Conservation (phyloP, 2,329 filamentous ascomycete genomes). For the Aureobasidium lini region DNA sequence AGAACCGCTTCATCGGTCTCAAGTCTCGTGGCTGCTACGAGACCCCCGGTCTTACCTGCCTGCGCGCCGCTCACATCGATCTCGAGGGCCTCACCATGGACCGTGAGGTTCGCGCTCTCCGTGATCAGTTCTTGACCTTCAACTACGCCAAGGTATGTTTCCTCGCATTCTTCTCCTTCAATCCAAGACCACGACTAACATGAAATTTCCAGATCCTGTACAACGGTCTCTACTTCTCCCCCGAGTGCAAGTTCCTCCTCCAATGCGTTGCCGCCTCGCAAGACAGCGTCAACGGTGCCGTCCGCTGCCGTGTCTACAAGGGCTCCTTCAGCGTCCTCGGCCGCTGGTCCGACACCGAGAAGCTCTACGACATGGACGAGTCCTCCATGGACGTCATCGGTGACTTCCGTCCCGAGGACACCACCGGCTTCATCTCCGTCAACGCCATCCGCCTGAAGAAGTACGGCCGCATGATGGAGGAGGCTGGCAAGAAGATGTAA, state of each 20-base stretch:
- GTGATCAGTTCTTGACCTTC: constrained; percentile 63
- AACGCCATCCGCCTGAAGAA: constrained; percentile 53
- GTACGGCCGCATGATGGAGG: constrained; percentile 33
- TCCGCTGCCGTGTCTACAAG: constrained; percentile 60
- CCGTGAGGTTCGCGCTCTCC: constrained; percentile 59
- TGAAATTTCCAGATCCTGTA: constrained; percentile 34
- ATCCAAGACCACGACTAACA: neutral
- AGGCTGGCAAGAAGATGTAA: constrained; percentile 28
- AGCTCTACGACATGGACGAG: constrained; percentile 61
- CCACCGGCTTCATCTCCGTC: constrained; percentile 62
- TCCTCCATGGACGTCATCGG: constrained; percentile 64
- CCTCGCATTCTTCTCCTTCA: constrained; percentile 25
- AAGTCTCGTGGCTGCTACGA: constrained; percentile 81
- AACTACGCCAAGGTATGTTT: constrained; percentile 46
- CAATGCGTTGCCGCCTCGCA: constrained; percentile 54
- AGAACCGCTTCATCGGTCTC: constrained; percentile 72
- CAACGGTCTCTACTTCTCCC: constrained; percentile 63
- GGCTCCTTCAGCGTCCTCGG: constrained; percentile 55
- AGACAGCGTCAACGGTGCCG: constrained; percentile 53
- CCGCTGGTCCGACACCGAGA: constrained; percentile 56
- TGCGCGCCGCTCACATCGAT: constrained; percentile 53
- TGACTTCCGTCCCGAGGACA: constrained; percentile 59
- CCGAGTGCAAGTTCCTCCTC: constrained; percentile 65
- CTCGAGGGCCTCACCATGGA: constrained; percentile 62
- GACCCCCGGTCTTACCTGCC: constrained; percentile 50